Evolutionary conservation across 495 filamentous ascomycete species (phyloP).

Genomic region (Jackrogersella multiformis): DNA sequence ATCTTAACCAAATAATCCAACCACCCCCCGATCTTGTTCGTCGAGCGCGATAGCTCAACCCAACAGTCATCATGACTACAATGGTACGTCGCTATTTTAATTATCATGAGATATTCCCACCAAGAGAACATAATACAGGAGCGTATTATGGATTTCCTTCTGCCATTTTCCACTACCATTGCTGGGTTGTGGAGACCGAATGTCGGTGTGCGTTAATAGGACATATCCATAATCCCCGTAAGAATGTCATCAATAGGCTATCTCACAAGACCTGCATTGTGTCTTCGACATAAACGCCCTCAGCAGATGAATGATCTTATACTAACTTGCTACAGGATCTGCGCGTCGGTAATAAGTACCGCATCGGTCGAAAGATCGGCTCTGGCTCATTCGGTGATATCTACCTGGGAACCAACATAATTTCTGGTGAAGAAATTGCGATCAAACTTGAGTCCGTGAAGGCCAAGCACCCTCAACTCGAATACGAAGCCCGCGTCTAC

Average conservation of each 20-base stretch:
- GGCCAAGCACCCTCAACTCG: slow-evolving; percentile 98
- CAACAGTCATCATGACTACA: slow-evolving; percentile 56
- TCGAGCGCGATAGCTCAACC: slow-evolving; percentile 30
- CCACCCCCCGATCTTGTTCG: too few species aligned
- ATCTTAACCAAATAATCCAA: neutral
- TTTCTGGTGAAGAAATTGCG: slow-evolving; percentile 99
- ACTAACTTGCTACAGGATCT: slow-evolving; percentile 76
- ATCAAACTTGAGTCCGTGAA: slow-evolving; percentile 99
- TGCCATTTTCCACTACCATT: neutral
- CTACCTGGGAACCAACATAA: slow-evolving; percentile 99
- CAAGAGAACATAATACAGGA: neutral
- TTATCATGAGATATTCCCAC: neutral
- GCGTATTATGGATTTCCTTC: neutral
- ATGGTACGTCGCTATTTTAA: slow-evolving; percentile 54
- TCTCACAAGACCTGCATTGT: neutral
- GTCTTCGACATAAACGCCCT: neutral
- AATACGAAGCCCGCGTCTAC: slow-evolving; percentile 99
- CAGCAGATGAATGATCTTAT: neutral
- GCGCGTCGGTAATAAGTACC: slow-evolving; percentile 99
- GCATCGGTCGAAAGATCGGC: slow-evolving; percentile 99
- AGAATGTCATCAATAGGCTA: slow-evolving; percentile 7
- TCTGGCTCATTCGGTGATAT: slow-evolving; percentile 99
- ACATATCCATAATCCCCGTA: slow-evolving; percentile 2
- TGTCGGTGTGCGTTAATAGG: slow-evolving; percentile 39
- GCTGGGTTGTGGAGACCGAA: slow-evolving; percentile 21